Evolutionary conservation across 169 alveolate species (phyloP).

Genomic region (Plasmodium cynomolgi): DNA sequence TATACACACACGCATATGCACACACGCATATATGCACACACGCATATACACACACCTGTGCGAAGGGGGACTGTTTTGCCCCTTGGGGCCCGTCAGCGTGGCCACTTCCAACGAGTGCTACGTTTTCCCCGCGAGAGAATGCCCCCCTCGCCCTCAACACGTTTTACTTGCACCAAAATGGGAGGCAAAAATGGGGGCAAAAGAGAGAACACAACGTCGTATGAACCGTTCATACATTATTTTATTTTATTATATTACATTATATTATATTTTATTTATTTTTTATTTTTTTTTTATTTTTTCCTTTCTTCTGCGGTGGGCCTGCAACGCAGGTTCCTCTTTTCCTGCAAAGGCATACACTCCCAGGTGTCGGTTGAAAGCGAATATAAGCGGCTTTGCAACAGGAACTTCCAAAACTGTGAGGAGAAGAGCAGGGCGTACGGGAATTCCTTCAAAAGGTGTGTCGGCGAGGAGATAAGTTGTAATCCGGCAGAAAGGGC

Average conservation of each 20-base stretch:
- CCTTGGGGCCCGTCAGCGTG: background rate
- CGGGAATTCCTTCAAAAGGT: constrained; percentile 60
- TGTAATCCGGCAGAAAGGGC: background rate
- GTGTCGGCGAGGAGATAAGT: background rate
- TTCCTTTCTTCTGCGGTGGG: background rate
- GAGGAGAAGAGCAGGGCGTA: constrained; percentile 35
- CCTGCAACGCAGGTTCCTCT: constrained; percentile 7
- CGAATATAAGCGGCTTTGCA: constrained; percentile 45
- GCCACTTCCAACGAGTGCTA: background rate
- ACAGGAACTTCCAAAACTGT: constrained; percentile 16
- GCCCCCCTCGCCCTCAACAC: background rate
- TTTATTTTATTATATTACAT: no score
- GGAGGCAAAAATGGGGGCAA: background rate
- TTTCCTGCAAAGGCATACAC: constrained; percentile 24
- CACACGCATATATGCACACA: background rate
- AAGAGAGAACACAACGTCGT: background rate
- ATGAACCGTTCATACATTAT: constrained; percentile 3
- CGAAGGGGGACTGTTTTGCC: background rate
- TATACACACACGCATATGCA: no score
- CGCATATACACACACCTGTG: background rate
- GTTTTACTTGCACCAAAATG: background rate
- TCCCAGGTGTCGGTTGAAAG: constrained; percentile 33
- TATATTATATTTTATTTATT: background rate
- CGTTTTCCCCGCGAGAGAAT: background rate
- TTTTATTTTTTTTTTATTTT: constrained; percentile 15